Evolutionary conservation across 1,139 yeast species (phyloP), one percentile per base, ranked within the genome.

Genomic region (Hyphopichia burtonii): DNA sequence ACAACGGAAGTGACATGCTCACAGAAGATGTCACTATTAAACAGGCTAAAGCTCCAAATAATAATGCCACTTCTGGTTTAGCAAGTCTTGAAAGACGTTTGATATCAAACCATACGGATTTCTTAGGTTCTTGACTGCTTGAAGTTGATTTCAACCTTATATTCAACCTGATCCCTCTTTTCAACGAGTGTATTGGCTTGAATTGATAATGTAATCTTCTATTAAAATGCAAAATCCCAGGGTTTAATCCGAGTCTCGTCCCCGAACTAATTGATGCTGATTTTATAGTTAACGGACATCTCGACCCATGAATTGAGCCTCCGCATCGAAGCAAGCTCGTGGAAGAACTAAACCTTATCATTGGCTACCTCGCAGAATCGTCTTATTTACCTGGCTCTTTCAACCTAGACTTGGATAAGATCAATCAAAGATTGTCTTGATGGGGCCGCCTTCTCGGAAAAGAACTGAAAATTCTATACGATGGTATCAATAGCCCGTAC

Each of bases 1-100:
- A 76, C 46, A 85, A 78, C 3, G 98, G 97, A 43, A 90, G 69
- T 4, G 86, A 71, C 85, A 91, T 82, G 15, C 72, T 56, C 6
- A 69, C 65, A 1, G 71, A 55, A 1, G 76, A 68, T 1, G 78
- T 67, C 23, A 86, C 76, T 18, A 89, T 65, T 25, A 90, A 71
- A 43, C 89, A 74, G 2, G 73, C 51, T 39, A 90, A 69, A 0
- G 96, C 96, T 34, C 55, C 59, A 8, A 60, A 38, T 19, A 72
- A 44, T 5, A 67, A 44, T 30, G 52, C 59, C 34, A 55, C 53
- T 48, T 73, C 78, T 0, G 78, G 78, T 34, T 56, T 57, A 5
- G 76, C 78, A 34, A 73, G 52, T 19, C 11, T 25, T 6, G 34
- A 31, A 8, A 31, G 34, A 17, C 34, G 34, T 31, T 31, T 31